These are phyloP conservation scores for Cercospora sp. DNA, from an alignment of 2,329 filamentous ascomycete genomes.

Conservation along the genomic window DNA sequence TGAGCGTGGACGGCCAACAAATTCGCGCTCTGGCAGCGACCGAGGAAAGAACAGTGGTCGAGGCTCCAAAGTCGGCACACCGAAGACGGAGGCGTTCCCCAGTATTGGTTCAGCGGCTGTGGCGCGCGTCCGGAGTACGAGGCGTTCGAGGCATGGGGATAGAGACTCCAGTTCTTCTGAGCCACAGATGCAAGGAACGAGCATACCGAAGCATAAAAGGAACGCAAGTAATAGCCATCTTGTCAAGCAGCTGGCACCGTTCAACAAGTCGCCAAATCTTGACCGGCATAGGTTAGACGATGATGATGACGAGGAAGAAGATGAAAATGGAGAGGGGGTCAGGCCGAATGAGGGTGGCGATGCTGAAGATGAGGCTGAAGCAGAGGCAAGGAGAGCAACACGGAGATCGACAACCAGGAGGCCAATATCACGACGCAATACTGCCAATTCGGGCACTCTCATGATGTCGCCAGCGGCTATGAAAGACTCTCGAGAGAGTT, in stretches of 20 bases:
- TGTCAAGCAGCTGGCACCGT: constrained; percentile 43
- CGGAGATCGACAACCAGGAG: constrained; percentile 23
- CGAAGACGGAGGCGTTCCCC: constrained; percentile 47
- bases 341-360: constrained; percentile 15
- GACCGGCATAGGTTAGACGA: constrained; percentile 36
- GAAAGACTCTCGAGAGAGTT: constrained; percentile 21
- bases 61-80: constrained; percentile 52
- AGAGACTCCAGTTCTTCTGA: constrained; percentile 35
- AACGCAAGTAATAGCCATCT: constrained; percentile 40
- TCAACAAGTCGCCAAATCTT: constrained; percentile 41
- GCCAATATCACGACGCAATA: constrained; percentile 26
- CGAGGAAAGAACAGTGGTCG: constrained; percentile 42
- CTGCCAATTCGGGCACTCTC: constrained; percentile 22
- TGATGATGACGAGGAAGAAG: constrained; percentile 40
- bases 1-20: constrained; percentile 21
- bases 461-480: constrained; percentile 24
- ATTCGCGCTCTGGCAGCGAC: constrained; percentile 33
- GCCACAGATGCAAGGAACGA: constrained; percentile 35
- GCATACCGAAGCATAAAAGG: constrained; percentile 35
- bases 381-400: constrained; percentile 17
- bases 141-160: constrained; percentile 40
- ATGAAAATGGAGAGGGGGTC: not conserved
- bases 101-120: constrained; percentile 39
- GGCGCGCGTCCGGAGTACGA: constrained; percentile 46
- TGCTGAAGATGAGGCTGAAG: constrained; percentile 18